A percentile compares a stretch with the other conserved stretches of the same genome.
Conservation (phyloP, 306 rosid genomes). For the Begonia masoniana region DNA sequence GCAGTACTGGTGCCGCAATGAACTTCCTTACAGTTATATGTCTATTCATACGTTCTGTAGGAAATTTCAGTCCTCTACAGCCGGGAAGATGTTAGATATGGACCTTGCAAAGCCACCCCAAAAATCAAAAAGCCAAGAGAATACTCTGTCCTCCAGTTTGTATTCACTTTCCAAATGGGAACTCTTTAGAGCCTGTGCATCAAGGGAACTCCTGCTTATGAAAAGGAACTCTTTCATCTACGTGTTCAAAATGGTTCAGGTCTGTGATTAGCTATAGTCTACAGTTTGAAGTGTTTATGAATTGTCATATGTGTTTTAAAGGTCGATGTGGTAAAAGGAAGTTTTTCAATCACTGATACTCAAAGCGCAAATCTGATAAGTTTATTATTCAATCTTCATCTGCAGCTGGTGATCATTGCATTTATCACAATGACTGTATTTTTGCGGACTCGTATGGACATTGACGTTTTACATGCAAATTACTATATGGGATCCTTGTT, state of each 20-base stretch:
- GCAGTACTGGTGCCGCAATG: conserved; percentile 21
- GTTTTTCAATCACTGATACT: background rate
- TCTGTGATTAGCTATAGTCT: conserved; percentile 2
- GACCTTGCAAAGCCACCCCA: conserved; percentile 13
- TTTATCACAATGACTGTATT: conserved; percentile 37
- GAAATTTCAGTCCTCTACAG: conserved; percentile 20
- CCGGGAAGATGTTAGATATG: conserved; percentile 21
- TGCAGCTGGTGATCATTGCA: conserved; percentile 27
- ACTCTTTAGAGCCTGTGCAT: conserved; percentile 27
- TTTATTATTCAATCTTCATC: background rate
- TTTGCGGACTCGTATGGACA: conserved; percentile 21
- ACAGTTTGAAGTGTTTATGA: background rate
- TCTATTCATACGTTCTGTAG: conserved; percentile 17
- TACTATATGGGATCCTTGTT: conserved; percentile 32
- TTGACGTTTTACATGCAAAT: conserved; percentile 20
- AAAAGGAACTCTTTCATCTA: conserved; percentile 23
- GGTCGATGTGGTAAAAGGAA: too few species aligned
- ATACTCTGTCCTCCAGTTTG: conserved; percentile 11
- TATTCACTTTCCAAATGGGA: conserved; percentile 33
- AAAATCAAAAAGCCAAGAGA: conserved; percentile 10
- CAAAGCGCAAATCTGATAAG: background rate
- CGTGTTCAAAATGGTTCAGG: conserved; percentile 30
- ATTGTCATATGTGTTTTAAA: background rate
- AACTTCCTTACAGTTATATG: conserved; percentile 11
- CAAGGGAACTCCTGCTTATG: conserved; percentile 36